A percentile compares a stretch with the other conserved stretches of the same genome.
Conservation (phyloP, 164 flowering plant genomes). For the Piper longum region DNA sequence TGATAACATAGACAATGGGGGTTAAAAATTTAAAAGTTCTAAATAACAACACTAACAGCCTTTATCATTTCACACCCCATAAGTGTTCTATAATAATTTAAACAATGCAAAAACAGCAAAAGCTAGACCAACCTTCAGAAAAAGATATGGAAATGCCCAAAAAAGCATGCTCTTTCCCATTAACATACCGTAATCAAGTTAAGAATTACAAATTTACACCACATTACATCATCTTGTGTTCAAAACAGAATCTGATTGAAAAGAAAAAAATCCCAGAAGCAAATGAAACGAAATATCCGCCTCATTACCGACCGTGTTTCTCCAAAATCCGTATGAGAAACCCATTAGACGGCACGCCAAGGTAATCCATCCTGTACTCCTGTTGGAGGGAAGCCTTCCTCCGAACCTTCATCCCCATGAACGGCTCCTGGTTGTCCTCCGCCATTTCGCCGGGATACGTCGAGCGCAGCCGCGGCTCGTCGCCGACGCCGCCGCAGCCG, state of each 20-base stretch:
- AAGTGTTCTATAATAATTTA: too few species aligned
- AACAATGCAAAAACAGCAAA: too few species aligned
- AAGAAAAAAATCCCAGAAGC: background rate
- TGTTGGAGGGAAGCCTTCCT: constrained; percentile 2
- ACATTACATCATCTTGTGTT: too few species aligned
- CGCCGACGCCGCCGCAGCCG: background rate
- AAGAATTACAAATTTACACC: too few species aligned
- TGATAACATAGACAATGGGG: background rate
- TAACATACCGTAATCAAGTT: too few species aligned
- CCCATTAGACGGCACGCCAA: constrained; percentile 1
- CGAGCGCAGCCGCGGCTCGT: background rate
- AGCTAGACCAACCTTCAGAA: too few species aligned
- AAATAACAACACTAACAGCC: too few species aligned
- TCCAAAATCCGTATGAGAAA: background rate
- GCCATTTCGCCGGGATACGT: background rate
- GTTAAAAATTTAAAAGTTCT: too few species aligned
- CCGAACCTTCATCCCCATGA: constrained; percentile 1
- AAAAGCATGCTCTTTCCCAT: too few species aligned
- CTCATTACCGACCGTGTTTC: background rate
- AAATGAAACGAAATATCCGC: background rate
- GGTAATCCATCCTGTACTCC: constrained; percentile 5
- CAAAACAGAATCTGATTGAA: too few species aligned
- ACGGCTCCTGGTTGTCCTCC: constrained; percentile 1
- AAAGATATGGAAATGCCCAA: too few species aligned
- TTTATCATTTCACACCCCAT: too few species aligned